Evolutionary conservation across 2,329 filamentous ascomycete genomes (phyloP).

Genomic region (Penicillium sp.): DNA sequence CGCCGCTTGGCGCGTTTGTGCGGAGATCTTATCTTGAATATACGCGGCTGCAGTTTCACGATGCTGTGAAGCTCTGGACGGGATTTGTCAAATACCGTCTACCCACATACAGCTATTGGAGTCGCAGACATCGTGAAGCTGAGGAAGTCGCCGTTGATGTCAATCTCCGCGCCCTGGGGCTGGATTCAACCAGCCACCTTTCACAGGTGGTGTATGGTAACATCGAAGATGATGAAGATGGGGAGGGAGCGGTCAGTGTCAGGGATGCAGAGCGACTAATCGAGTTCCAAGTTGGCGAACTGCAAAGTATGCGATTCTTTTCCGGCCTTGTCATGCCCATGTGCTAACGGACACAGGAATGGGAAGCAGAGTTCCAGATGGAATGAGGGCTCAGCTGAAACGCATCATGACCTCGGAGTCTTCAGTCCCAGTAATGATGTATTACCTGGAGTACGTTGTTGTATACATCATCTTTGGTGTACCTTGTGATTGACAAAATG

Average conservation of each 20-base stretch:
- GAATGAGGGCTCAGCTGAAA: conserved; percentile 69
- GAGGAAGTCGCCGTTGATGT: conserved; percentile 56
- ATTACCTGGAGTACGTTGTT: conserved; percentile 66
- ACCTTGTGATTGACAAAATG: conserved; percentile 11
- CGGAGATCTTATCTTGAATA: conserved; percentile 77
- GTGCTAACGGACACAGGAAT: conserved; percentile 54
- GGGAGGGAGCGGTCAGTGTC: conserved; percentile 58
- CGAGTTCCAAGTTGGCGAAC: conserved; percentile 82
- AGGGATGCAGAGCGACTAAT: conserved; percentile 78
- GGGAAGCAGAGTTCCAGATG: conserved; percentile 72
- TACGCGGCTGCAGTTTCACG: conserved; percentile 73
- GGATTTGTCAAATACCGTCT: conserved; percentile 77
- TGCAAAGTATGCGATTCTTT: conserved; percentile 63
- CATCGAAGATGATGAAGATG: conserved; percentile 41
- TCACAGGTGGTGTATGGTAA: conserved; percentile 52
- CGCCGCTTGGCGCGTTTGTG: conserved; percentile 78
- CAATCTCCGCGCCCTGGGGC: conserved; percentile 58
- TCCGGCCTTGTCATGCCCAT: not conserved
- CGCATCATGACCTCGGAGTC: conserved; percentile 65
- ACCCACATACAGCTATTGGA: conserved; percentile 64
- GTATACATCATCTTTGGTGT: not conserved
- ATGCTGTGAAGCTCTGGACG: conserved; percentile 75
- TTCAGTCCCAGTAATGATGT: conserved; percentile 67
- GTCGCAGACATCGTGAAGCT: conserved; percentile 49
- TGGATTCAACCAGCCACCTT: conserved; percentile 51